These are phyloP conservation scores for Daldinia sp. DNA, from an alignment of 2,329 filamentous ascomycete species.

Conservation along the genomic window DNA sequence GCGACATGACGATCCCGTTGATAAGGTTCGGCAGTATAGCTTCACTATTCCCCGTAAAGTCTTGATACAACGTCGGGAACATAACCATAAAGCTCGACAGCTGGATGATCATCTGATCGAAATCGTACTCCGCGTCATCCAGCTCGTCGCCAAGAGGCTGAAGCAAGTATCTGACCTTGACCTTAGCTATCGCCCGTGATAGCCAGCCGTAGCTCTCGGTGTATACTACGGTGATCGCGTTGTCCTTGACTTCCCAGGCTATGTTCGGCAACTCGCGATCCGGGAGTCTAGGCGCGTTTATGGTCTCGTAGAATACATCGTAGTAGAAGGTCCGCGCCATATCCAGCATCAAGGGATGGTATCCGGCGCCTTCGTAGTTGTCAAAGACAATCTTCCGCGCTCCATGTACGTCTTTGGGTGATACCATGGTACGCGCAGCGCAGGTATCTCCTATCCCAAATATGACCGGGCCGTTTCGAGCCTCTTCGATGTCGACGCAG, in stretches of 20 bases:
- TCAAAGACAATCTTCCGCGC: conserved; percentile 10
- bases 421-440: conserved; percentile 21
- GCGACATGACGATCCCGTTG: neutral
- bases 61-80: neutral
- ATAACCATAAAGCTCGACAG: neutral
- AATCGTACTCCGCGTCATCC: neutral
- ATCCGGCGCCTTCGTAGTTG: conserved; percentile 12
- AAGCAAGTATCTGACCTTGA: conserved; percentile 27
- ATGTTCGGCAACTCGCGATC: neutral
- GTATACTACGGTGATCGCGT: neutral
- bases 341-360: conserved; percentile 30
- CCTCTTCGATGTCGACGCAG: neutral
- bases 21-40: neutral
- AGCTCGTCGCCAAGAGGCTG: conserved; percentile 17
- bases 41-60: neutral
- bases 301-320: conserved; percentile 26
- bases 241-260: neutral
- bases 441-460: conserved; percentile 24
- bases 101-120: neutral
- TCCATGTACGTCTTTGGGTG: neutral
- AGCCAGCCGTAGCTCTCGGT: conserved; percentile 1
- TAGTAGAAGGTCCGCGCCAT: conserved; percentile 21
- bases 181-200: conserved; percentile 20
- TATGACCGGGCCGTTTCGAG: neutral
- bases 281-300: neutral